Base-by-base conservation (phyloP, 2,329 filamentous ascomycete species). In the Massarina eburnea region DNA sequence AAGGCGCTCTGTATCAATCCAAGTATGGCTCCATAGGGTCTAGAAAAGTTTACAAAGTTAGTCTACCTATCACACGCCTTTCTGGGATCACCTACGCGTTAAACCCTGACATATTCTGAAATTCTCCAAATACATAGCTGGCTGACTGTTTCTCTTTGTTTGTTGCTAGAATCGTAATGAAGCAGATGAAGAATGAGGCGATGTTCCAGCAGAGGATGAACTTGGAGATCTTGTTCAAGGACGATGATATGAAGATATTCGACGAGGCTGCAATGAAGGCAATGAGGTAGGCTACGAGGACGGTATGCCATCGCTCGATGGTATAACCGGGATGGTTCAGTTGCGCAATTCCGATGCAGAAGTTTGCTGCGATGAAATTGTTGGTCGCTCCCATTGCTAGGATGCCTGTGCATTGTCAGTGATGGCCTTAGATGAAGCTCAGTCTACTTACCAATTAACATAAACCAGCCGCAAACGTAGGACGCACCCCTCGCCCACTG, bases 221-320 rank as follows among this genome's bases (percentile, higher is more conserved):
- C 17, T 73, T 73, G 5, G 76, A 76, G 20, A 81, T 71, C 41
- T 72, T 75, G 55, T 81, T 76, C 10, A 83, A 67, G 4, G 79
- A 64, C 32, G 76, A 73, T 0, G 78, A 71, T 2, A 75, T 68
- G 62, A 73, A 79, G 36, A 80, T 67, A 51, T 82, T 83, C 43
- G 77, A 67, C 2, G 58, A 61, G 0, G 76, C 64, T 2, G 75
- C 74, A 6, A 77, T 41, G 9, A 71, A 48, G 1, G 75, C 74
- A 27, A 81, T 70, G 8, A 72, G 59, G 47, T 80, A 82, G 3
- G 79, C 72, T 0, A 81, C 68, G 2, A 82, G 66, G 0, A 80
- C 77, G 0, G 76, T 78, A 48, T 82, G 79, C 79, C 80, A 82
- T 27, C 79, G 70, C 51, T 80, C 66, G 43, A 82, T 81, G 1